phyloP scores from a whole-genome alignment of 768 basidiomycete species.

The Paxillus ammoniavirescens region DNA sequence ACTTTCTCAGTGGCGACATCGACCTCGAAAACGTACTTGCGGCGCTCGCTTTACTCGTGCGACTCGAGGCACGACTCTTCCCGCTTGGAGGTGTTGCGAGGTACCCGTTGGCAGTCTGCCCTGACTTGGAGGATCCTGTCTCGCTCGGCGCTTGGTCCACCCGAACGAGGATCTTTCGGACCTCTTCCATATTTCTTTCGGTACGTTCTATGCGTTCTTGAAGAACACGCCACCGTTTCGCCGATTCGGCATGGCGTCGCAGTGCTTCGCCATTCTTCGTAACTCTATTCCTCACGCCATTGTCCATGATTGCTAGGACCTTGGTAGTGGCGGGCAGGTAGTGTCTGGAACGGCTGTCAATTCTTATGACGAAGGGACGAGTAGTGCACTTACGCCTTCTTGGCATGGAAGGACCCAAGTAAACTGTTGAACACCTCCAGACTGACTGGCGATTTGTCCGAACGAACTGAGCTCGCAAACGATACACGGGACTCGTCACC shows the following conservation, averaged over 20 bases:
- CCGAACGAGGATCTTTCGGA: conserved; percentile 55
- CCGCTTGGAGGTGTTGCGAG: conserved; percentile 62
- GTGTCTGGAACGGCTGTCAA: conserved; percentile 52
- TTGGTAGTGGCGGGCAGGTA: conserved; percentile 94
- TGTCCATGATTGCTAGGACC: conserved; percentile 90
- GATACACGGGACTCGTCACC: conserved; percentile 47
- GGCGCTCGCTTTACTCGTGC: conserved; percentile 33
- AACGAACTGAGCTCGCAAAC: conserved; percentile 44
- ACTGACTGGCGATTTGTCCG: conserved; percentile 51
- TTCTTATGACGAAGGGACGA: conserved; percentile 3
- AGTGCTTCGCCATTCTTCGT: conserved; percentile 97
- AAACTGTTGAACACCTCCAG: conserved; percentile 65
- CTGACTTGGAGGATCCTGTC: conserved; percentile 66
- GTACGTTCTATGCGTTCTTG: conserved; percentile 78
- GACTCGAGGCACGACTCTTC: conserved; percentile 42
- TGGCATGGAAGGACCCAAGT: conserved; percentile 77
- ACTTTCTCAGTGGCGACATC: conserved; percentile 77
- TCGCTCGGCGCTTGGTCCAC: conserved; percentile 60
- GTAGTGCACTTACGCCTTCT: conserved; percentile 69
- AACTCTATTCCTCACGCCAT: conserved; percentile 87
- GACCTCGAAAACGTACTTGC: conserved; percentile 64
- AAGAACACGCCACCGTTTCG: conserved; percentile 79
- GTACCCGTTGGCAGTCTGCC: conserved; percentile 53
- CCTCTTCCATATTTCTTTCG: conserved; percentile 77
- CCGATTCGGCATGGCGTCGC: conserved; percentile 85